Evolutionary conservation across 2,329 filamentous ascomycete species (phyloP).

Genomic region (Saccharata proteae): DNA sequence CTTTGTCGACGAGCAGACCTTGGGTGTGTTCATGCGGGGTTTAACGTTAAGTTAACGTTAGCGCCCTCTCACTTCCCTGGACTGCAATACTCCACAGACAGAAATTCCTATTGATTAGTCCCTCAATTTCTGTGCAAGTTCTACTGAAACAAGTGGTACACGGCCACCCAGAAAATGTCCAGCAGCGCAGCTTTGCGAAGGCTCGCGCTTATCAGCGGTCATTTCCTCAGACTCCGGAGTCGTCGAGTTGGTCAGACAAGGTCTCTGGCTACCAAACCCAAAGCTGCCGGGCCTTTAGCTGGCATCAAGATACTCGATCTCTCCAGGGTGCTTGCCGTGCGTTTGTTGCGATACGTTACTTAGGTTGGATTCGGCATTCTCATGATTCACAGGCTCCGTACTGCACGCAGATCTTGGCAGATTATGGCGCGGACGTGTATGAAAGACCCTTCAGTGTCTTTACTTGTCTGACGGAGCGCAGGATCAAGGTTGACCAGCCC

Average conservation of each 20-base stretch:
- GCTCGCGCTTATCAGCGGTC: constrained; percentile 1
- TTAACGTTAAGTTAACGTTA: no score
- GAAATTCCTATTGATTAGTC: no score
- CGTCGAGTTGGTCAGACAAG: not conserved
- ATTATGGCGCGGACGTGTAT: constrained; percentile 17
- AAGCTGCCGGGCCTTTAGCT: not conserved
- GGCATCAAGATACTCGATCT: constrained; percentile 8
- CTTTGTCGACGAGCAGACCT: no score
- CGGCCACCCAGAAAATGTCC: no score
- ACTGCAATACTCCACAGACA: no score
- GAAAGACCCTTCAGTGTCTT: no score
- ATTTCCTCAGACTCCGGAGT: not conserved
- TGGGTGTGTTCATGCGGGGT: no score
- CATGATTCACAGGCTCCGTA: constrained; percentile 7
- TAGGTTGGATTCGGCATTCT: not conserved
- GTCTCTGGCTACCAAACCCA: not conserved
- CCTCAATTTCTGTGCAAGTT: no score
- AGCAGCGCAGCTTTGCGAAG: constrained; percentile 1
- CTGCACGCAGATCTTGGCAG: constrained; percentile 10
- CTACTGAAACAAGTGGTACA: no score
- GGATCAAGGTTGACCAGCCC: constrained; percentile 30
- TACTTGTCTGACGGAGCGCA: no score
- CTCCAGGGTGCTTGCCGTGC: constrained; percentile 5
- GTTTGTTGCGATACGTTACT: not conserved
- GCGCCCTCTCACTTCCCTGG: no score